phyloP scores from a whole-genome alignment of 441 rosid species.

The Macaranga tanarius region DNA sequence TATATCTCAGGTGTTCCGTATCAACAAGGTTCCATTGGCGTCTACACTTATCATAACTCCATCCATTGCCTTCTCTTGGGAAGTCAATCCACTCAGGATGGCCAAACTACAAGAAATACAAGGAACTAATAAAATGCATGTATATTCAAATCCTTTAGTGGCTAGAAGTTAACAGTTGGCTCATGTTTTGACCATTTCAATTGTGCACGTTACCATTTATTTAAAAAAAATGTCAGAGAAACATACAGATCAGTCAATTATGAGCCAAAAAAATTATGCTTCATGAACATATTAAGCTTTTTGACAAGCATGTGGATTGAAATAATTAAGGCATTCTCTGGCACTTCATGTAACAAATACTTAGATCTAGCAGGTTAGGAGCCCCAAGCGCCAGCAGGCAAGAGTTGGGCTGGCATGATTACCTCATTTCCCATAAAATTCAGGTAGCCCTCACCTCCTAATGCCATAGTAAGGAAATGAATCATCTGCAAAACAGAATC shows the following conservation, averaged over 20 bases:
- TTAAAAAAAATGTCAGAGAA: background rate
- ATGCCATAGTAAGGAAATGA: slow-evolving; percentile 76
- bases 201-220: too few species aligned
- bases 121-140: slow-evolving; percentile 2
- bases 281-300: background rate
- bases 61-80: slow-evolving; percentile 85
- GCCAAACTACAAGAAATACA: slow-evolving; percentile 53
- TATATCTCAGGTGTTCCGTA: slow-evolving; percentile 65
- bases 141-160: background rate
- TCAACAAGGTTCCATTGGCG: slow-evolving; percentile 74
- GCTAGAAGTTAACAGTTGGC: background rate
- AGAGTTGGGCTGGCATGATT: slow-evolving; percentile 20
- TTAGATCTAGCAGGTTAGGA: slow-evolving; percentile 2
- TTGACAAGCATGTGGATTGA: background rate
- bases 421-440: slow-evolving; percentile 94
- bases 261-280: background rate
- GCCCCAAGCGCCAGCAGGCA: slow-evolving; percentile 12
- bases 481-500: slow-evolving; percentile 54
- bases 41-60: slow-evolving; percentile 86
- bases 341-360: slow-evolving; percentile 1
- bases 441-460: slow-evolving; percentile 88
- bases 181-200: background rate
- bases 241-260: background rate
- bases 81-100: slow-evolving; percentile 94
- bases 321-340: background rate